Base-by-base conservation (phyloP, 805 yeast genomes). In the Yamadazyma ubonensis region DNA sequence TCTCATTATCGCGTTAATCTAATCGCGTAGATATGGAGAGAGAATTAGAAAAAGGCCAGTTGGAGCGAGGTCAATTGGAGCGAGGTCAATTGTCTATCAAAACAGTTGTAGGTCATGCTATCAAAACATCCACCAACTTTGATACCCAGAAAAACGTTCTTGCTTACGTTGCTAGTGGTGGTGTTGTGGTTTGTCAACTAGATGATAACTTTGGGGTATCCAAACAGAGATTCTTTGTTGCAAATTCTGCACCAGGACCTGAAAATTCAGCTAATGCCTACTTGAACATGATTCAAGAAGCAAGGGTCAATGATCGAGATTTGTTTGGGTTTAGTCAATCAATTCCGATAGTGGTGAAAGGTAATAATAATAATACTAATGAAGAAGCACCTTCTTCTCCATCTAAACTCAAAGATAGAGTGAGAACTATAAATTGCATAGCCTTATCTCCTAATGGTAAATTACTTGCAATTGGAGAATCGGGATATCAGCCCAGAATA, bases 401-500 rank as follows among this genome's bases (percentile, higher is more conserved):
- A 6, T 56, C 59, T 5, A 65, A 61, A 39, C 39, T 61, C 14
- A 58, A 61, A 35, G 63, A 69, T 36, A 64, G 72, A 40, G 75
- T 79, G 21, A 62, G 82, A 41, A 66, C 76, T 0, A 73, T 80
- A 26, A 71, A 71, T 33, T 77, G 85, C 43, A 53, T 82, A n/a
- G 75, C 80, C 2, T 59, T 82, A 4, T 73, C 86, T 0, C 78
- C 83, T 0, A 75, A 77, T 52, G 69, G 65, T 27, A 66, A 58
- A 32, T 48, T 77, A 4, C 55, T 84, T 18, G 88, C 88, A 0
- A 76, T 82, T 11, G 91, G 91, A 2, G 91, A 84, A 52, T 57
- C 71, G 0, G 90, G 90, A 0, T 80, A 79, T 45, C 78, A 73
- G 46, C 91, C 91, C 1, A 63, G 89, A 14, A 69, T 84, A 2